These are phyloP conservation scores for Phytophthora multivora DNA, from an alignment of 352 stramenopile genomes.

Conservation along the genomic window DNA sequence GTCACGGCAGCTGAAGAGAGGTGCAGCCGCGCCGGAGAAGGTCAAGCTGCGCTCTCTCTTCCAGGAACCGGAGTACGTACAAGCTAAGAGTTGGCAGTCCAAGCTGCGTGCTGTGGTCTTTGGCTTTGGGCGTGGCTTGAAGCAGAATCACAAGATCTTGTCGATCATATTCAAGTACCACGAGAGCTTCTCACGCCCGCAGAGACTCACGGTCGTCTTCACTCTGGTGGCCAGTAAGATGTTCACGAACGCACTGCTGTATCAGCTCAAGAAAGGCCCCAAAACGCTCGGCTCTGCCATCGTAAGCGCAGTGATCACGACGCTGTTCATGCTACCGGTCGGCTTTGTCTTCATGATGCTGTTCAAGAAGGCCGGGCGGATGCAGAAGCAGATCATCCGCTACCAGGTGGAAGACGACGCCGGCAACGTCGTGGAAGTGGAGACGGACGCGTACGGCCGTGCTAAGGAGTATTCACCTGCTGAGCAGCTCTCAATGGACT, in stretches of 20 bases:
- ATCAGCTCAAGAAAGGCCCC: conserved; percentile 48
- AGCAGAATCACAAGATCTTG: conserved; percentile 70
- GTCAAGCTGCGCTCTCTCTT: conserved; percentile 67
- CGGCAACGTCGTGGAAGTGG: conserved; percentile 62
- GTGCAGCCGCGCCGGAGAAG: conserved; percentile 39
- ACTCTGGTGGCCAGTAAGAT: conserved; percentile 74
- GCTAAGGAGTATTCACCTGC: conserved; percentile 49
- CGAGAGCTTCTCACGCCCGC: conserved; percentile 64
- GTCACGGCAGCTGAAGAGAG: conserved; percentile 36
- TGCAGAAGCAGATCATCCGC: conserved; percentile 65
- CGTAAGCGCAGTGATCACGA: conserved; percentile 61
- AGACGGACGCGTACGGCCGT: conserved; percentile 70
- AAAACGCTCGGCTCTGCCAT: conserved; percentile 57
- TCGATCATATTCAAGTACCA: conserved; percentile 79
- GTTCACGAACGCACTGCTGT: conserved; percentile 73
- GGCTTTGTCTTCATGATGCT: conserved; percentile 69
- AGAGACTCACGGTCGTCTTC: conserved; percentile 73
- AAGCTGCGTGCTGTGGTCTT: conserved; percentile 45
- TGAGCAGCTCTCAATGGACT: conserved; percentile 59
- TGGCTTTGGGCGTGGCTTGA: conserved; percentile 57
- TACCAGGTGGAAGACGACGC: conserved; percentile 68
- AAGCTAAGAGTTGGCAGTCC: conserved; percentile 47
- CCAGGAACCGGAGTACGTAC: conserved; percentile 63
- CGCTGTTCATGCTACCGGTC: conserved; percentile 67
- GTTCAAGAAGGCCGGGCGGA: conserved; percentile 71